A percentile compares a stretch with the other conserved stretches of the same genome.
These are phyloP conservation scores for Lipomyces yamanashiensis DNA, from an alignment of 805 yeast species.

Conservation along the genomic window DNA sequence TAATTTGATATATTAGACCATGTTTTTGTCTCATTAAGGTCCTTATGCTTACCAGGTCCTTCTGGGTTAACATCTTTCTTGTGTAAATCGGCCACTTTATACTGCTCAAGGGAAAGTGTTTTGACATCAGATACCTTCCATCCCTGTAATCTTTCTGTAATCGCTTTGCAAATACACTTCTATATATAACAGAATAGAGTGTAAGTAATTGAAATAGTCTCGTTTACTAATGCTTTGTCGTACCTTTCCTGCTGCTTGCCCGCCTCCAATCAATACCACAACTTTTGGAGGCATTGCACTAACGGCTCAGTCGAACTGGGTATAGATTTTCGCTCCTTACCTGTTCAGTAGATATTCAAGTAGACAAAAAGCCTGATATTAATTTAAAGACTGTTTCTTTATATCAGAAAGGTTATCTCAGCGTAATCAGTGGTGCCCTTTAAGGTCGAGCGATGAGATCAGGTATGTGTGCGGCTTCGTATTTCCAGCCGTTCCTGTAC, in stretches of 20 bases:
- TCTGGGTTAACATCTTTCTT: conserved; percentile 16
- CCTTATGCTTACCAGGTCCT: conserved; percentile 27
- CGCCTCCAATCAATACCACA: conserved; percentile 29
- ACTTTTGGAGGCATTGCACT: conserved; percentile 28
- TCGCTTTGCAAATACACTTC: conserved; percentile 28
- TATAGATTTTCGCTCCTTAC: neutral
- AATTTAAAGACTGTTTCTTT: too few relatives aligned
- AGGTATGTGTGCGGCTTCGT: too few relatives aligned
- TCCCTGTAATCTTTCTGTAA: conserved; percentile 16
- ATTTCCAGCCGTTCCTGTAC: too few relatives aligned
- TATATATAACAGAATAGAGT: neutral
- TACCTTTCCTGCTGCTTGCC: conserved; percentile 36
- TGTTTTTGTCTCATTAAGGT: conserved; percentile 4
- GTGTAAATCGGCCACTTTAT: neutral
- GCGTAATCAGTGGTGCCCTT: too few relatives aligned
- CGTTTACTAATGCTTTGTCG: neutral
- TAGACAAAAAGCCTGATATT: neutral
- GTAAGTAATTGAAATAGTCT: neutral
- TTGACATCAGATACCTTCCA: conserved; percentile 25
- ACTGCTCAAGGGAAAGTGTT: conserved; percentile 17
- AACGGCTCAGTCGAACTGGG: neutral
- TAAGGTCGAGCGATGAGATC: too few relatives aligned
- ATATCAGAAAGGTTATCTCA: too few relatives aligned
- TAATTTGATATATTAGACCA: neutral
- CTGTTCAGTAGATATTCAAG: neutral